Conservation (phyloP, 2,329 filamentous ascomycete genomes). For the Penicillium sp. region DNA sequence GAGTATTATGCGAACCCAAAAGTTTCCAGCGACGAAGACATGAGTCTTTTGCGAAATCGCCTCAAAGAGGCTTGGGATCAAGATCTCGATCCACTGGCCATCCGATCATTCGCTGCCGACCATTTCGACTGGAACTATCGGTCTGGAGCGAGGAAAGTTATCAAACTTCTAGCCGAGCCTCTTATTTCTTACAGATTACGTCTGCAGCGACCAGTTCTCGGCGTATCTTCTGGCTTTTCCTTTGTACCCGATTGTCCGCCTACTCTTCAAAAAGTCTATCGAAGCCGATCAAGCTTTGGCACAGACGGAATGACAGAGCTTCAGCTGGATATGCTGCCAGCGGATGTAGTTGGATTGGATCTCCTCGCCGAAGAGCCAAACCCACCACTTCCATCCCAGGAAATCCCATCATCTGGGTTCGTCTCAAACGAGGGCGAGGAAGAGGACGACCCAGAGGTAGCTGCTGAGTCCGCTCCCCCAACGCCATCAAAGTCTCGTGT, state of each 20-base stretch:
- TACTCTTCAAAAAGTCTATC: conserved; percentile 64
- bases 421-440: conserved; percentile 30
- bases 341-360: conserved; percentile 72
- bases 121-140: conserved; percentile 83
- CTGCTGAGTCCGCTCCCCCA: conserved; percentile 21
- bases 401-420: conserved; percentile 16
- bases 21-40: conserved; percentile 61
- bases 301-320: conserved; percentile 75
- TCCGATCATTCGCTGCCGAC: conserved; percentile 72
- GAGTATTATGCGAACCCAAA: conserved; percentile 85
- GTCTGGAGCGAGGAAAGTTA: conserved; percentile 76
- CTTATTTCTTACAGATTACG: conserved; percentile 62
- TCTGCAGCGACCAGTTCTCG: conserved; percentile 38
- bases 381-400: conserved; percentile 41
- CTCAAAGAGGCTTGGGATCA: conserved; percentile 57
- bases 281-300: conserved; percentile 64
- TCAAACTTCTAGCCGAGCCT: conserved; percentile 72
- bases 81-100: conserved; percentile 59
- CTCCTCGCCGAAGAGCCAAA: conserved; percentile 68
- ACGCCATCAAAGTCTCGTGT: conserved; percentile 27
- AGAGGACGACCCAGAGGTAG: conserved; percentile 31
- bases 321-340: conserved; percentile 72
- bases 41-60: conserved; percentile 53
- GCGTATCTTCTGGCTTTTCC: conserved; percentile 24
- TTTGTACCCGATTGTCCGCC: conserved; percentile 45